Evolutionary conservation across 2,329 filamentous ascomycete species (phyloP), one percentile per base, ranked within the genome.

Genomic region (Aphanoascus verrucosus): DNA sequence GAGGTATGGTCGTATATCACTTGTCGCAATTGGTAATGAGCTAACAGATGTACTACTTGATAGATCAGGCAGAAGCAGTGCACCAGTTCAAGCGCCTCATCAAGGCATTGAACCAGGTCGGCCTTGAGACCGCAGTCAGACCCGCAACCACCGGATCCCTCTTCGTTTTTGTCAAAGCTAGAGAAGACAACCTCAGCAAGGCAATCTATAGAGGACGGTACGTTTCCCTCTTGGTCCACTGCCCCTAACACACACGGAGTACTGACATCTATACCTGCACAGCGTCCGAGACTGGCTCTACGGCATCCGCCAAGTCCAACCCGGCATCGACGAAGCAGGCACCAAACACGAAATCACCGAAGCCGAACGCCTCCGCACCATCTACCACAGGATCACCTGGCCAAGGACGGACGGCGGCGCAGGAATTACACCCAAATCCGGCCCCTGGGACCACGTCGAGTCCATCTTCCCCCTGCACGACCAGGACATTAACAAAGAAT

Each of bases 281-380:
- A 86, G 93, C 59, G 83, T 96, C 15, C 86, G 89, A 65, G 93
- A 97, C 71, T 98, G 90, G 88, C 81, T 97, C 34, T 85, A 93
- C 66, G 89, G 90, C 50, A 85, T 96, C 52, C 84, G 88, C 58
- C 79, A 86, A 48, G 79, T 81, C 17, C 83, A 88, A 35, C 91
- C 91, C 0, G 79, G 82, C 53, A 84, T 82, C 64, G 83, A 94
- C 60, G 81, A 88, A 15, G 72, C 78, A 46, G 75, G 81, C 55
- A 79, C 83, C 12, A 79, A 94, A 50, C 85, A 94, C 60, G 86
- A 89, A 1, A 77, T 96, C 54, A 88, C 84, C 38, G 88, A 94
- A 65, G 87, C 91, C 19, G 93, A 98, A 72, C 80, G 90, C 45
- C 79, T 95, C 43, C 83, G 93, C 34, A 82, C 94, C 45, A 85